Conservation (phyloP, 164 flowering plant species). For the Liriodendron chinense region DNA sequence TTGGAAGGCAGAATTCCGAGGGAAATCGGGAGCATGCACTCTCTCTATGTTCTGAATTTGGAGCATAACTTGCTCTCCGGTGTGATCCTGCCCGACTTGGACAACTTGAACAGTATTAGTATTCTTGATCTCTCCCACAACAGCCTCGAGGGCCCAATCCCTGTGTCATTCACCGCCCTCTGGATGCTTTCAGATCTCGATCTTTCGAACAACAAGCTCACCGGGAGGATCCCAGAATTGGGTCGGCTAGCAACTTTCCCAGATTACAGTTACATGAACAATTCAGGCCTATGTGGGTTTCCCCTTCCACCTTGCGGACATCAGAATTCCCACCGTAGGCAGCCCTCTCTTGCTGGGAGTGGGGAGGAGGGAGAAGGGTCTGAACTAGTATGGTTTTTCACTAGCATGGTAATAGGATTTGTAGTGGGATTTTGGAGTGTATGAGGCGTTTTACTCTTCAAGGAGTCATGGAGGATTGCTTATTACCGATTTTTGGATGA, state of each 20-base stretch:
- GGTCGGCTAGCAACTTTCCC: conserved; percentile 78
- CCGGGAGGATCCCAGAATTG: conserved; percentile 66
- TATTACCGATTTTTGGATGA: too few species aligned
- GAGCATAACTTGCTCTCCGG: conserved; percentile 88
- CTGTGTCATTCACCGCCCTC: conserved; percentile 54
- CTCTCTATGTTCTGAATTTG: conserved; percentile 62
- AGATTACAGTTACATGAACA: conserved; percentile 46
- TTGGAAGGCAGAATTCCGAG: conserved; percentile 70
- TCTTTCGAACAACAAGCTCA: conserved; percentile 70
- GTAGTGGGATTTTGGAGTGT: too few species aligned
- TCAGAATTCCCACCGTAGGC: conserved; percentile 49
- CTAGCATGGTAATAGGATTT: too few species aligned
- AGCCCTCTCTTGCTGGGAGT: conserved; percentile 75
- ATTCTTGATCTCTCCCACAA: conserved; percentile 83
- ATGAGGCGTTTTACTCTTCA: too few species aligned
- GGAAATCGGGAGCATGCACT: conserved; percentile 72
- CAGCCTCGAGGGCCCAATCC: conserved; percentile 63
- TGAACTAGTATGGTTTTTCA: too few species aligned
- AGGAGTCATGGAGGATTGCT: too few species aligned
- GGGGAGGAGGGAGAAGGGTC: conserved; percentile 95
- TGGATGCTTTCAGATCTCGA: conserved; percentile 58
- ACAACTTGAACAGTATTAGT: conserved; percentile 47
- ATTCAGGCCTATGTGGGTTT: conserved; percentile 80
- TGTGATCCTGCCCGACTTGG: conserved; percentile 64
- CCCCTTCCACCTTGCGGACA: conserved; percentile 71